Percentiles rank a stretch among this genome's conserved stretches.
Conservation (phyloP, 2,329 filamentous ascomycete genomes). For the Neopestalotiopsis sp. region DNA sequence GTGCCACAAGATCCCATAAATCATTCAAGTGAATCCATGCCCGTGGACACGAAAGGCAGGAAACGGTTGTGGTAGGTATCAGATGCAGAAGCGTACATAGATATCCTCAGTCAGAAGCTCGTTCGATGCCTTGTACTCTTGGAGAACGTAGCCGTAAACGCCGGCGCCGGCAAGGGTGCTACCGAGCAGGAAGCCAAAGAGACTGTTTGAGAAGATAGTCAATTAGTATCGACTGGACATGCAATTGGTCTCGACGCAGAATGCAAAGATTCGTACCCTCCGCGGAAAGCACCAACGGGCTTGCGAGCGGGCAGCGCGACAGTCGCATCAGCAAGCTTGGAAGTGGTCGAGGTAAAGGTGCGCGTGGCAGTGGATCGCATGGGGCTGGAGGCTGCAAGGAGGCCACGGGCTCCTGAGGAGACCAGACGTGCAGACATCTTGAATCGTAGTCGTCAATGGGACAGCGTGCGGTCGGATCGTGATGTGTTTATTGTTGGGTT, state of each 20-base stretch:
- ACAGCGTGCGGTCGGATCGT: conserved; percentile 12
- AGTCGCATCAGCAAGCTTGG: conserved; percentile 47
- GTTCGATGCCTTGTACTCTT: conserved; percentile 93
- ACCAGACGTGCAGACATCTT: conserved; percentile 56
- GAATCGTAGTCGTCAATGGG: conserved; percentile 20
- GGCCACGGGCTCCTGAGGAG: conserved; percentile 28
- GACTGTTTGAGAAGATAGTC: conserved; percentile 52
- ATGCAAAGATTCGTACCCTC: conserved; percentile 49
- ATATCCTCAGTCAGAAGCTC: conserved; percentile 95
- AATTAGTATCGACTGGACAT: conserved; percentile 5
- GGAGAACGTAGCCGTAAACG: conserved; percentile 90
- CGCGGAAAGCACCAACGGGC: conserved; percentile 66
- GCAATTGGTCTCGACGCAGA: neutral
- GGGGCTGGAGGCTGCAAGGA: conserved; percentile 20
- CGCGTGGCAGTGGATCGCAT: conserved; percentile 37
- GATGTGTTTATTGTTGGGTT: neutral
- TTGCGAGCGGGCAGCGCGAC: conserved; percentile 59
- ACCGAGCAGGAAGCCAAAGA: conserved; percentile 92
- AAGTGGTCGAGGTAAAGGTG: conserved; percentile 57
- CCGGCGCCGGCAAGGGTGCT: conserved; percentile 78
- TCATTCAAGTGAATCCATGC: neutral
- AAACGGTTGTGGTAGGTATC: conserved; percentile 27
- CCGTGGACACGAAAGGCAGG: conserved; percentile 16
- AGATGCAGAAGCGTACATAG: conserved; percentile 73
- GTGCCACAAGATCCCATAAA: conserved; percentile 6